Evolutionary conservation across 164 flowering plant genomes (phyloP), one percentile per base, ranked within the genome.

Genomic region (Aristolochia californica): DNA sequence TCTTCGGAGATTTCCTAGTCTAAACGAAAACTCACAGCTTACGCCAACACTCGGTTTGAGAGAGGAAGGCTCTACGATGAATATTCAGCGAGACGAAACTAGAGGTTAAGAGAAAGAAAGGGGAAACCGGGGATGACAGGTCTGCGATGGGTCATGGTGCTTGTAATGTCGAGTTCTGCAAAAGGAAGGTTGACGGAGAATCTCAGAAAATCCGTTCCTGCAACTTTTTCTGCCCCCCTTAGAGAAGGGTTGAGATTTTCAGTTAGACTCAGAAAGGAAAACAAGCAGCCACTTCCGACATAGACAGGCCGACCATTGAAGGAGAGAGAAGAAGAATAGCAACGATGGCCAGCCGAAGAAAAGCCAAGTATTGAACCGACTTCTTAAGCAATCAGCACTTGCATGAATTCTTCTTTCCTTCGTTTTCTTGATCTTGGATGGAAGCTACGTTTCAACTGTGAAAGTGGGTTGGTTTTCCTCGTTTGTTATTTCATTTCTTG

Each of bases 61-160:
- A 79, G 97, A 54, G 97, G 97, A 0, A 62, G 85, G 64, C 77
- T 87, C 18, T 87, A 87, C 60, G 91, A 85, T 0, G 87, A 68
- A 62, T 90, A 90, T 66, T 76, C 93, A 4, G 88, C 90, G 1
- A 75, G 82, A 50, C 80, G 97, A 62, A 89, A 83, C 56, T 95
- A 90, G 73, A 79, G 86, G 78, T 87, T 64, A 87, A 70, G 74
- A 80, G 82, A 60, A 90, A 82, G 82, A 78, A 72, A 55, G 64
- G 72, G 15, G 80, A 68, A 43, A 61, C 57, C 15, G 83, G 54
- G 59, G 80, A 54, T 59, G 76, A 66, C 49, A 66, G 64, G 53
- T 43, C 62, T 13, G 56, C 61, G 13, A 67, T 70, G 57, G 69
- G 68, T 56, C 78, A 81, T 1, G 81, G 91, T 1, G 87, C 16